Base-by-base conservation (phyloP, 75 land plant genomes). In the Selaginella tamariscina region DNA sequence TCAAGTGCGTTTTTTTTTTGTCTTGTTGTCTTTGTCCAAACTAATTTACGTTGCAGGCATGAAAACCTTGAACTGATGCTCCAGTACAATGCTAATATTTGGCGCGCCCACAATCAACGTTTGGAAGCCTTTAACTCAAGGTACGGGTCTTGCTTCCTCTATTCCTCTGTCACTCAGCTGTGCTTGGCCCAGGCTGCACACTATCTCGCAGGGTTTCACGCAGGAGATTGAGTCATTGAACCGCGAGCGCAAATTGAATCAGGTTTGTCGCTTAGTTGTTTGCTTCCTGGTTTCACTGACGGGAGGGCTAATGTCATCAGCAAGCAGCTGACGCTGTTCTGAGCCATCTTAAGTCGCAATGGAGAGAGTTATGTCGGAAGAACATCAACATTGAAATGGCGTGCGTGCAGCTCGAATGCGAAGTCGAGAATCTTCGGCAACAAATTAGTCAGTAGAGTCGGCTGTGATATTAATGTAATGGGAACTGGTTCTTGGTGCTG, bases 201-300 rank as follows among this genome's bases (percentile, higher is more conserved):
- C 74, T 27, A 79, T 80, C 32, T 89, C 82, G 27, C 29, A 55
- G 59, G 88, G 83, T 24, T 77, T 83, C 66, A 70, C 72, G 71
- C 77, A 83, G 56, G 79, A 79, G 77, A 94, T 94, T 66, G 98
- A 94, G 70, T 56, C 70, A 28, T 78, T 94, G 69, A 94, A 89
- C 70, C 91, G 88, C 32, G 91, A 89, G 65, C 79, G 98, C 62
- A 94, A 89, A 68, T 79, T 80, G 66, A 88, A 87, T 69, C 98
- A 94, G 86, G 98, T 93, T 8, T 31, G 44, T 32, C 27, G 2
- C 27, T n/a, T 2, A n/a, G 28, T 8, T 29, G 29, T 71, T 27
- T 27, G 9, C 0, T 13, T 70, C 26, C 24, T 15, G 27, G 28
- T 65, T n/a, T 1, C 29, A 65, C 55, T 22, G 44, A 15, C 27